phyloP scores from a whole-genome alignment of 2,329 filamentous ascomycete genomes.

The Emericellopsis cladophorae region DNA sequence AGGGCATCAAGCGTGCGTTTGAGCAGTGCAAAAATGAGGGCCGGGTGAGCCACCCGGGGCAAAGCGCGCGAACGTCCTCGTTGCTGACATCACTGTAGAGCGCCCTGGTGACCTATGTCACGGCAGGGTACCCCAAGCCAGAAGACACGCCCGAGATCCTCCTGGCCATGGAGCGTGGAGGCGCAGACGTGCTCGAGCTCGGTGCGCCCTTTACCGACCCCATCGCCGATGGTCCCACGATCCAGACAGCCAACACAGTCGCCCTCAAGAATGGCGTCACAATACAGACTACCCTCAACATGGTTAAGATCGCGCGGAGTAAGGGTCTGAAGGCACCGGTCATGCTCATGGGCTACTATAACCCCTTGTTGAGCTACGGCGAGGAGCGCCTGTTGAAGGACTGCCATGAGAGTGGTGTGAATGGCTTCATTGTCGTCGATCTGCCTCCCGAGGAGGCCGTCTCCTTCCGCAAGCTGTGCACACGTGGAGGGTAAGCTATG shows the following conservation, averaged over 20 bases:
- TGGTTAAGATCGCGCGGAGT: conserved; percentile 69
- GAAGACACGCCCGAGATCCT: conserved; percentile 74
- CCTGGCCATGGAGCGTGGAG: conserved; percentile 82
- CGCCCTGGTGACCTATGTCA: conserved; percentile 91
- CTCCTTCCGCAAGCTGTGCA: conserved; percentile 77
- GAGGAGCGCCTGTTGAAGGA: conserved; percentile 82
- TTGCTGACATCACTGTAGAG: conserved; percentile 33
- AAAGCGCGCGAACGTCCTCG: conserved; percentile 1
- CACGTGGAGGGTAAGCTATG: conserved; percentile 51
- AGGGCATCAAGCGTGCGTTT: conserved; percentile 46
- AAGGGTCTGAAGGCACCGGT: conserved; percentile 71
- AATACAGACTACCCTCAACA: conserved; percentile 64
- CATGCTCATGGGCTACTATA: conserved; percentile 98
- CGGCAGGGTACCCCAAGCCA: conserved; percentile 79
- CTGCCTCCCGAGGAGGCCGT: conserved; percentile 92
- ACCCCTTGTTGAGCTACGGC: conserved; percentile 86
- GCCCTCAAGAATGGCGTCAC: conserved; percentile 84
- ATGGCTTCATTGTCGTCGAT: conserved; percentile 95
- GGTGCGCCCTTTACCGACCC: conserved; percentile 96
- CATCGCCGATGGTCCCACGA: conserved; percentile 93
- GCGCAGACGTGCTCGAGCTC: conserved; percentile 90
- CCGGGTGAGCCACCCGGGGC: conserved; percentile 29
- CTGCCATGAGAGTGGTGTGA: conserved; percentile 72
- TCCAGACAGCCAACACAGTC: conserved; percentile 85
- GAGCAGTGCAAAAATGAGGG: conserved; percentile 45